Percentiles rank a stretch among this genome's conserved stretches.
Conservation (phyloP, 1,139 yeast species). For the Debaryomyces udenii region DNA sequence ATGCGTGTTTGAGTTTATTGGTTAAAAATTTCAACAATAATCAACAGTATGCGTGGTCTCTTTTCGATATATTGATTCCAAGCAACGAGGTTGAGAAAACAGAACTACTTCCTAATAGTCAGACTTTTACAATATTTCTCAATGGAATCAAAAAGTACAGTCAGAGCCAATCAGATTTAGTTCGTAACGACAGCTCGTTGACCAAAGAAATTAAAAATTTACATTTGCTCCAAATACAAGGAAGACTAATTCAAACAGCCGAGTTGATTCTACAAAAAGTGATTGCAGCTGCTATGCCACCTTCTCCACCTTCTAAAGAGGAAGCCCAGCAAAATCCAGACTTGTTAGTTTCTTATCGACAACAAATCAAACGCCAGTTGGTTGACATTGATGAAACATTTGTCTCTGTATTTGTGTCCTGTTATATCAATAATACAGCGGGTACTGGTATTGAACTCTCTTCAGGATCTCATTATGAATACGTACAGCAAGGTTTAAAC, state of each 20-base stretch:
- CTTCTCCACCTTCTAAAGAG: conserved; percentile 35
- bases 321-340: conserved; percentile 26
- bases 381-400: conserved; percentile 36
- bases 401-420: conserved; percentile 32
- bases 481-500: conserved; percentile 31
- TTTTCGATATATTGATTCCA: conserved; percentile 36
- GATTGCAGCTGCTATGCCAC: conserved; percentile 35
- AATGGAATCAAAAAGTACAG: conserved; percentile 37
- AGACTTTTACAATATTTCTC: conserved; percentile 44
- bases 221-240: conserved; percentile 32
- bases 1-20: conserved; percentile 41
- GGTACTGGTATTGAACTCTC: conserved; percentile 30
- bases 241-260: conserved; percentile 32
- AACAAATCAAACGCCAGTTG: conserved; percentile 21
- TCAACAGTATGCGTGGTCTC: conserved; percentile 43
- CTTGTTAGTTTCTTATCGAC: conserved; percentile 22
- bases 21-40: conserved; percentile 36
- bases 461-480: conserved; percentile 36
- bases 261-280: conserved; percentile 32
- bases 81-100: conserved; percentile 17
- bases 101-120: conserved; percentile 34
- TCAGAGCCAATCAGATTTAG: conserved; percentile 20
- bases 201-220: conserved; percentile 24
- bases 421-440: conserved; percentile 30
- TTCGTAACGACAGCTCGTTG: conserved; percentile 20